Base-by-base conservation (phyloP, 257 asterid species). In the Salvia hispanica region DNA sequence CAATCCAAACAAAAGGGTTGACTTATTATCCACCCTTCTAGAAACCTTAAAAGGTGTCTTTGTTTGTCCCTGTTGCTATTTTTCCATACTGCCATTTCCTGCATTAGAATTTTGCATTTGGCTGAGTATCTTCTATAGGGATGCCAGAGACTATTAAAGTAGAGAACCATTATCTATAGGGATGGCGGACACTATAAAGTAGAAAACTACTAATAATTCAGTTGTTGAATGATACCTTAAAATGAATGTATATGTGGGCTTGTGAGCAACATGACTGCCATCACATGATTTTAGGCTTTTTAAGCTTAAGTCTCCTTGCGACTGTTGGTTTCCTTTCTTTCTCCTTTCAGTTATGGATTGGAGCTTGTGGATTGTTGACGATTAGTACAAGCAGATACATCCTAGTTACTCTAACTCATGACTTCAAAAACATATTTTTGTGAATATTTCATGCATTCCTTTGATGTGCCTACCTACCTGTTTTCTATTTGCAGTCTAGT, bases 361-460 rank as follows among this genome's bases (percentile, higher is more conserved):
- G 57, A 45, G 48, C 16, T 7, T 58, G 50, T n/a, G 21, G 47
- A 45, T 69, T n/a, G 50, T 45, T 14, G 37, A 47, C 53, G 8
- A 58, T 25, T 43, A 63, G 33, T 55, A n/a, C 7, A 25, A 48
- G 67, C 57, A 10, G 44, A 58, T 58, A 36, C 50, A 40, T 64
- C 10, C 16, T 9, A 53, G 58, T 21, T 52, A 48, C 58, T 44
- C 9, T 52, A 45, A 60, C 51, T 43, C 50, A 34, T 47, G 25
- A 63, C 5, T 25, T 7, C 31, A 4, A 4, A 21, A 28, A 7
- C 40, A 18, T 7, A 54, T 39, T 62, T 64, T 36, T 34, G 10
- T 73, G 15, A 54, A 45, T 10, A 25, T 18, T 66, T 39, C 11
- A 9, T 65, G 42, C 54, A n/a, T 46, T 33, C 39, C 33, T 40